These are phyloP conservation scores for Solanum acaule DNA, from an alignment of 257 asterid genomes.

Conservation along the genomic window DNA sequence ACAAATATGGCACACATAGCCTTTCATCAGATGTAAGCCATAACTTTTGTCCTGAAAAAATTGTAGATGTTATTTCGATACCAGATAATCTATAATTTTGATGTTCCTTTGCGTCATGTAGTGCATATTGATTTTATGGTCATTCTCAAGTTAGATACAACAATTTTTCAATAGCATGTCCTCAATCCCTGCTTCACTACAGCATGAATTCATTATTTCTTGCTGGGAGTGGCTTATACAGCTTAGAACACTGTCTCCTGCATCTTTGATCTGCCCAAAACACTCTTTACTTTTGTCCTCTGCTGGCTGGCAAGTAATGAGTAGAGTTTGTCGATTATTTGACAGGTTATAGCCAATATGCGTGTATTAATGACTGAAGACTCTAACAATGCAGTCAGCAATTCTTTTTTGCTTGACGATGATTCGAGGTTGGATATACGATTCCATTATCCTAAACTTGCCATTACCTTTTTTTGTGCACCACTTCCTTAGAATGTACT, in stretches of 20 bases:
- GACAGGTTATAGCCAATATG: conserved; percentile 86
- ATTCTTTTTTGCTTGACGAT: conserved; percentile 93
- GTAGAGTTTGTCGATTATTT: not conserved
- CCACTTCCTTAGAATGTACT: not conserved
- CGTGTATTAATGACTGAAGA: conserved; percentile 92
- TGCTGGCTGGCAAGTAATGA: not conserved
- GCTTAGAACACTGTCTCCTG: not conserved
- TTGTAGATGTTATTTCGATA: not conserved
- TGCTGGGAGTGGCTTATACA: not conserved
- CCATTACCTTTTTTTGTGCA: not conserved
- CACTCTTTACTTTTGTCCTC: not conserved
- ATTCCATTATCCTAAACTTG: not conserved
- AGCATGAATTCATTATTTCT: not conserved
- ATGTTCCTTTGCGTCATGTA: not conserved
- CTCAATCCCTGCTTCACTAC: not conserved
- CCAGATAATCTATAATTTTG: not conserved
- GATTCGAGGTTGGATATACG: conserved; percentile 73
- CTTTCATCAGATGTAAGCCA: conserved; percentile 77
- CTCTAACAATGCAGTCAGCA: conserved; percentile 95
- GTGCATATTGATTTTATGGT: not conserved
- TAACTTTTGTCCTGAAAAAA: not conserved
- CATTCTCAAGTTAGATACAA: not conserved
- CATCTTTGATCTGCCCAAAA: not conserved
- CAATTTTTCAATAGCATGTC: not conserved
- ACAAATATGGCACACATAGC: conserved; percentile 97